These are phyloP conservation scores for Emericellopsis terricola DNA, from an alignment of 495 filamentous ascomycete genomes.

Conservation along the genomic window DNA sequence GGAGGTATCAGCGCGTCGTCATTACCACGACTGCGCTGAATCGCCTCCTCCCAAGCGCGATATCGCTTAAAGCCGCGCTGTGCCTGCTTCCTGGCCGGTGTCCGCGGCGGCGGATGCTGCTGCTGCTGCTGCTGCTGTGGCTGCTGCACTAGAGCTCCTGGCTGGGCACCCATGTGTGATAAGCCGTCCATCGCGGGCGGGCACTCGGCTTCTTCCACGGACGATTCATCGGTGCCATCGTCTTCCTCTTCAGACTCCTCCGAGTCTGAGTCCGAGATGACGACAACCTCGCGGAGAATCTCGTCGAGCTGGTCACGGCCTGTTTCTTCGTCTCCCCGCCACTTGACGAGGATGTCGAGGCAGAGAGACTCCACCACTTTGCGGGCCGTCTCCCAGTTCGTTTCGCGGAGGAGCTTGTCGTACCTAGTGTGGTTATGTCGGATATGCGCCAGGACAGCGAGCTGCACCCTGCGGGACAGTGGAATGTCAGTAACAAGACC, in stretches of 20 bases:
- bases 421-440: constrained; percentile 77
- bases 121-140: too few relatives aligned
- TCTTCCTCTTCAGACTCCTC: constrained; percentile 33
- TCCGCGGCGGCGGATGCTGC: background rate
- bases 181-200: too few relatives aligned
- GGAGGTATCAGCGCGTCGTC: too few relatives aligned
- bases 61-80: constrained; percentile 2
- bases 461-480: constrained; percentile 56
- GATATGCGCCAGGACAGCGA: constrained; percentile 75
- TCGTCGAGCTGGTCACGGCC: constrained; percentile 60
- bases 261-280: constrained; percentile 66
- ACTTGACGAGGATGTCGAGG: constrained; percentile 58
- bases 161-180: too few relatives aligned
- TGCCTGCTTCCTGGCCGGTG: background rate
- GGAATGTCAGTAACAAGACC: constrained; percentile 48
- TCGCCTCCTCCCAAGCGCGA: constrained; percentile 3
- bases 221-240: constrained; percentile 8
- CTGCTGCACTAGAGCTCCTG: too few relatives aligned
- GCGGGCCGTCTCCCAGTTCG: constrained; percentile 49
- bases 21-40: constrained; percentile 1
- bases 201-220: too few relatives aligned
- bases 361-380: constrained; percentile 50
- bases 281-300: constrained; percentile 62
- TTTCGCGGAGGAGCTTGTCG: constrained; percentile 51
- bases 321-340: constrained; percentile 74